A percentile compares a stretch with the other conserved stretches of the same genome.
Conservation (phyloP, 2,329 filamentous ascomycete genomes). For the Aspergillus chevalieri region DNA sequence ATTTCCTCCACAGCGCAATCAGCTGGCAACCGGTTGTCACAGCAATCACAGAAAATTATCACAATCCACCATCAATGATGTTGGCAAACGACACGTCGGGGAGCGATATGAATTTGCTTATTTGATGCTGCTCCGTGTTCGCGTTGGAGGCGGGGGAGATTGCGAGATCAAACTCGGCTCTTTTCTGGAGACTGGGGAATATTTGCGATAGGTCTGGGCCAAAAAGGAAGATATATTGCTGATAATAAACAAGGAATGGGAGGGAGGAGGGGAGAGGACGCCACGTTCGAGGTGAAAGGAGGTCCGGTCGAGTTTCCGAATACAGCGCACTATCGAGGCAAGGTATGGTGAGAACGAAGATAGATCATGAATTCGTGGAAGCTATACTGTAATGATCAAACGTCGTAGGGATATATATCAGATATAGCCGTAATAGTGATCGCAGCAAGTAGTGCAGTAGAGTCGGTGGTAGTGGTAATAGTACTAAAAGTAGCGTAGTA, state of each 20-base stretch:
- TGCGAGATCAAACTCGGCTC: no score
- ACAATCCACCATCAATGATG: slow-evolving; percentile 19
- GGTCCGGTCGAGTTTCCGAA: neutral
- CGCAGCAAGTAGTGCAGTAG: neutral
- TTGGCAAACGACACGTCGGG: neutral
- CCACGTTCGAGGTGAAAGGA: neutral
- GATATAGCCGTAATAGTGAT: neutral
- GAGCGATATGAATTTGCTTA: neutral
- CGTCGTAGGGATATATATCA: neutral
- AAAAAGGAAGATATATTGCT: neutral
- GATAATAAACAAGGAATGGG: neutral
- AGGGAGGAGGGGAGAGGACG: neutral
- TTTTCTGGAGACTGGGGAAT: neutral
- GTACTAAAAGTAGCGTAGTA: no score
- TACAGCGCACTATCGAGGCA: neutral
- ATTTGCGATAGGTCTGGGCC: neutral
- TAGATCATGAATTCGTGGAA: neutral
- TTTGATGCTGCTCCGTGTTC: no score
- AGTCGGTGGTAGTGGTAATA: neutral
- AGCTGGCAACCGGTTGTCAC: slow-evolving; percentile 17
- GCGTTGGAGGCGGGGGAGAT: no score
- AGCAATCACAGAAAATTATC: slow-evolving; percentile 3
- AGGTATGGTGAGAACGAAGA: neutral
- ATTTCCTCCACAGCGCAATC: slow-evolving; percentile 14
- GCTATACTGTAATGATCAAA: neutral